phyloP scores from a whole-genome alignment of 345 rosid genomes.

The Rhizophora apiculata region DNA sequence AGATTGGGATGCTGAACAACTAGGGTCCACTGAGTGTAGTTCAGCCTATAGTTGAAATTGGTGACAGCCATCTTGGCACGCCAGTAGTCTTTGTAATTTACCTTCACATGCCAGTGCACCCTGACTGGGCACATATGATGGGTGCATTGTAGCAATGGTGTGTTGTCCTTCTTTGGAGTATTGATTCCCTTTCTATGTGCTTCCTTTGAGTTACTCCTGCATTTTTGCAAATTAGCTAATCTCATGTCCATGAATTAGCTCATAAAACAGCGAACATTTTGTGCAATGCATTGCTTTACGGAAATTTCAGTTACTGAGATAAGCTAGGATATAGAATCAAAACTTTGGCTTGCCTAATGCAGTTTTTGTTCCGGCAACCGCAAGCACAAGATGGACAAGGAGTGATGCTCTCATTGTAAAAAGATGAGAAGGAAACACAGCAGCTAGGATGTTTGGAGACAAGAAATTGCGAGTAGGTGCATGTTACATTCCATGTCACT shows the following conservation, averaged over 20 bases:
- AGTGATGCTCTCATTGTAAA: slow-evolving; percentile 29
- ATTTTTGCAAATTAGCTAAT: slow-evolving; percentile 8
- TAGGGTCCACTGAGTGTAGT: slow-evolving; percentile 61
- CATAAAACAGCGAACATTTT: too few relatives aligned
- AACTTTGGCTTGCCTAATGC: slow-evolving; percentile 47
- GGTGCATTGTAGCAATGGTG: slow-evolving; percentile 59
- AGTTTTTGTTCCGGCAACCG: slow-evolving; percentile 42
- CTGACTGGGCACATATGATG: slow-evolving; percentile 64
- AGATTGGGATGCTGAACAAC: slow-evolving; percentile 66
- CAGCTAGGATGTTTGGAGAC: slow-evolving; percentile 27
- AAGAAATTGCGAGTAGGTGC: slow-evolving; percentile 28
- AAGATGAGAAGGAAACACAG: slow-evolving; percentile 25
- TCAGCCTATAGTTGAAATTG: slow-evolving; percentile 55
- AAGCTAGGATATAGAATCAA: not conserved
- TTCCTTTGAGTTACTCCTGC: slow-evolving; percentile 53
- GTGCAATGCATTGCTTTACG: too few relatives aligned
- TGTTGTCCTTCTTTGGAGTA: slow-evolving; percentile 51
- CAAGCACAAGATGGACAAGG: slow-evolving; percentile 28
- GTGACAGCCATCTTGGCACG: slow-evolving; percentile 60
- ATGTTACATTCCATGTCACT: slow-evolving; percentile 33
- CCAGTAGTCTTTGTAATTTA: slow-evolving; percentile 57
- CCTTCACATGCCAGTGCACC: slow-evolving; percentile 67
- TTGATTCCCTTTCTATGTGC: slow-evolving; percentile 42
- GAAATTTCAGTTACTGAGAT: too few relatives aligned
- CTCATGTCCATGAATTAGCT: not conserved